Base-by-base conservation (phyloP, 306 rosid genomes). In the Oxytropis ochrocephala region DNA sequence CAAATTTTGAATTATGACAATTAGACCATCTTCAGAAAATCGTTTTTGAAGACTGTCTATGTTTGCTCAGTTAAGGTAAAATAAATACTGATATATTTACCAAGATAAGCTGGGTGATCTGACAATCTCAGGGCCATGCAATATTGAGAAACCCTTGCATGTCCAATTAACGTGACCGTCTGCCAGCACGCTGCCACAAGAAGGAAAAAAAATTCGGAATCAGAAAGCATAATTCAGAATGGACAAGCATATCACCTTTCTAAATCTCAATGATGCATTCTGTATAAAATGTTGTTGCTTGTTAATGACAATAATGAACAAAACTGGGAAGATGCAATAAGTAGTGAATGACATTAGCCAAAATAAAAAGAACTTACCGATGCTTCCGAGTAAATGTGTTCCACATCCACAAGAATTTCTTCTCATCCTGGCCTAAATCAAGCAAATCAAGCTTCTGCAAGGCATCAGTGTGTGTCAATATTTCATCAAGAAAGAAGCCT, bases 131-230 rank as follows among this genome's bases (percentile, higher is more conserved):
- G 73, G 67, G 32, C 81, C 87, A 60, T 91, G 89, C 66, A 74
- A 46, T 51, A 59, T 82, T 16, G 95, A 79, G 83, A 94, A 91
- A 38, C 95, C 96, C 64, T 85, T 89, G 13, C 83, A 94, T 7
- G 97, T 88, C 99, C 97, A 94, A 16, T 84, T 86, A 69, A 91
- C 51, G 65, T 94, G 99, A 53, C 95, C 85, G 73, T 88, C 95
- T 2, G 89, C 88, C 55, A 74, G 85, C 64, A 94, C 97, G 56
- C 97, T 94, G 88, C 58, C 53, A 75, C 49, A 43, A 57, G 75
- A 60, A 67, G 75, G 56, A 67, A n/a, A 70, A 75, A 77, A 48
- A 55, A 30, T 49, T 64, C 68, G 47, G 74, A 60, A 61, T 51
- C n/a, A 72, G 51, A 72, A 56, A 72, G 38, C 27, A 62, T 51